Conservation (phyloP, 2,329 filamentous ascomycete species). For the Chaetomiaceae sp. region DNA sequence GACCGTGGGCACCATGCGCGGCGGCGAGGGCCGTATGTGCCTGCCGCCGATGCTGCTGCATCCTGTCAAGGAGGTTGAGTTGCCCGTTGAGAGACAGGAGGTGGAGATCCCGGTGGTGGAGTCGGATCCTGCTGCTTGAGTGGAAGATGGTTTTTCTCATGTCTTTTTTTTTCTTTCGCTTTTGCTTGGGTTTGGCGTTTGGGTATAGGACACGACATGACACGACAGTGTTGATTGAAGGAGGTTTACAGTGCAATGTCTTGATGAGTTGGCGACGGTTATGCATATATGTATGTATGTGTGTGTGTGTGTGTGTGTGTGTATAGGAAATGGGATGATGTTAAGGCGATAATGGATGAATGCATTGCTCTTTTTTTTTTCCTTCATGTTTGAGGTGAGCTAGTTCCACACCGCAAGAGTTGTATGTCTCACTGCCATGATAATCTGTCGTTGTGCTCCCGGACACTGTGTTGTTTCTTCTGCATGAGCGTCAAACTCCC, state of each 20-base stretch:
- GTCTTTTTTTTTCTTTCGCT: background rate
- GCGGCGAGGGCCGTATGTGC: conserved; percentile 83
- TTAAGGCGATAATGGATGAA: too few relatives aligned
- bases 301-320: too few relatives aligned
- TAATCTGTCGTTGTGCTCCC: too few relatives aligned
- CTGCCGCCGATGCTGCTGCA: conserved; percentile 85
- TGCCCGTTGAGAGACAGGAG: conserved; percentile 55
- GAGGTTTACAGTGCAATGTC: background rate
- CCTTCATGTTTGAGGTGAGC: too few relatives aligned
- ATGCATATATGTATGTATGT: background rate
- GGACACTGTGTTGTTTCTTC: too few relatives aligned
- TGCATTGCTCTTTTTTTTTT: too few relatives aligned
- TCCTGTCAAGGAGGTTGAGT: conserved; percentile 73
- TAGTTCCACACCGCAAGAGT: too few relatives aligned
- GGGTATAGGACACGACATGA: background rate
- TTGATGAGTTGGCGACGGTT: background rate
- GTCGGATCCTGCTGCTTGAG: conserved; percentile 47
- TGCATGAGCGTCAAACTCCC: background rate
- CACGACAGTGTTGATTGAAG: too few relatives aligned
- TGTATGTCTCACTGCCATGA: too few relatives aligned
- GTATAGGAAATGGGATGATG: too few relatives aligned
- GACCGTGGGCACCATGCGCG: conserved; percentile 49
- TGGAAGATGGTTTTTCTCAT: conserved; percentile 7
- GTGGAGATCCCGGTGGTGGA: conserved; percentile 45
- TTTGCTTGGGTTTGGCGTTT: conserved; percentile 4